Conservation (phyloP, 805 yeast genomes). For the Saccharomycopsis oosterbeekiorum region DNA sequence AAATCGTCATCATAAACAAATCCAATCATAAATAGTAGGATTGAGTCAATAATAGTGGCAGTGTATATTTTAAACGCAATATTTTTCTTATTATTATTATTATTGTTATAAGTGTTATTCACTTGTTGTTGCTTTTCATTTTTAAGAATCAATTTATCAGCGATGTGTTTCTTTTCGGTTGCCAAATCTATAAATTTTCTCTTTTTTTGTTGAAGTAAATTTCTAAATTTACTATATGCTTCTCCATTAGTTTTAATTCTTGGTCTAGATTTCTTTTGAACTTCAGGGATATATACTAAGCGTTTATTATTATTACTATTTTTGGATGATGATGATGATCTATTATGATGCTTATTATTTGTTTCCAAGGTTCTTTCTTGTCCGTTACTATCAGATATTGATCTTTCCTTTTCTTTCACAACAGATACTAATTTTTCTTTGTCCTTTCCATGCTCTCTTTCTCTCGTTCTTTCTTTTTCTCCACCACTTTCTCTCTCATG, state of each 20-base stretch:
- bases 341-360: background rate
- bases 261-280: background rate
- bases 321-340: background rate
- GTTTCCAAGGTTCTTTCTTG: too few relatives aligned
- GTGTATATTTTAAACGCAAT: background rate
- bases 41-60: constrained; percentile 4
- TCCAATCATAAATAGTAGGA: constrained; percentile 14
- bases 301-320: background rate
- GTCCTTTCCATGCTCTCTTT: background rate
- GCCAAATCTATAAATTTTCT: constrained; percentile 7
- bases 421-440: background rate
- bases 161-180: constrained; percentile 10
- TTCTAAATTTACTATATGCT: background rate
- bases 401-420: background rate
- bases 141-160: constrained; percentile 8
- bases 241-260: background rate
- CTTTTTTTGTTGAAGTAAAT: background rate
- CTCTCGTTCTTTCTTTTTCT: background rate
- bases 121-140: constrained; percentile 1
- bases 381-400: too few relatives aligned
- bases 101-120: background rate
- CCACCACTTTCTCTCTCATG: background rate
- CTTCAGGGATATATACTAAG: background rate
- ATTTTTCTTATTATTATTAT: background rate
- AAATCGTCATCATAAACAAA: constrained; percentile 16